phyloP scores from a whole-genome alignment of 805 yeast genomes.

The Hanseniaspora guilliermondii region DNA sequence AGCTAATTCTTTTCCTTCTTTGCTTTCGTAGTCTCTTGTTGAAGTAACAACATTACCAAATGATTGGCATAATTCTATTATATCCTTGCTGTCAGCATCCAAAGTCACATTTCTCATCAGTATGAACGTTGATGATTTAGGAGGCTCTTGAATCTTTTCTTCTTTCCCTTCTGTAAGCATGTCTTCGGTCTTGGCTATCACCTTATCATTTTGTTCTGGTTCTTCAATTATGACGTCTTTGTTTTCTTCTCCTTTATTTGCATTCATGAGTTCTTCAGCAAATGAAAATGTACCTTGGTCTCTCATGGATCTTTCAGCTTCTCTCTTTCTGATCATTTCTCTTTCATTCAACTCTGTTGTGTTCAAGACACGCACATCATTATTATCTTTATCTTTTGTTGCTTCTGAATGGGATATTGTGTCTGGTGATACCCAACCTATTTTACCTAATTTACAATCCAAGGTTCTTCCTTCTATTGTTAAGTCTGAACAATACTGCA shows the following conservation, averaged over 20 bases:
- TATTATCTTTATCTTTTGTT: neutral
- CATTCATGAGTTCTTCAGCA: constrained; percentile 7
- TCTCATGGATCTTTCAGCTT: constrained; percentile 12
- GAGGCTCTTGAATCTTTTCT: constrained; percentile 2
- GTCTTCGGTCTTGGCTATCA: neutral
- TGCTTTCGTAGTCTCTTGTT: neutral
- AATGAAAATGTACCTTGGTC: constrained; percentile 12
- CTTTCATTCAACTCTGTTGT: constrained; percentile 10
- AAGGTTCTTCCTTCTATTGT: constrained; percentile 63
- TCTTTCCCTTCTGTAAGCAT: constrained; percentile 7
- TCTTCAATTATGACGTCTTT: constrained; percentile 13
- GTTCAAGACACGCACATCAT: neutral
- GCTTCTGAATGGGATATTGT: neutral
- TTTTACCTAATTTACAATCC: constrained; percentile 67
- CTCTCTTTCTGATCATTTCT: constrained; percentile 10
- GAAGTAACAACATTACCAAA: constrained; percentile 5
- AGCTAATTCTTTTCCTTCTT: neutral
- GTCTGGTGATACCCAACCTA: constrained; percentile 15
- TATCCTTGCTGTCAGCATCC: constrained; percentile 11
- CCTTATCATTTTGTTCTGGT: constrained; percentile 3
- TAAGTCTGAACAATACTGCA: constrained; percentile 54
- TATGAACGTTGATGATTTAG: constrained; percentile 13
- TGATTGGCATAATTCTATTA: constrained; percentile 10
- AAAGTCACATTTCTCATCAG: constrained; percentile 3
- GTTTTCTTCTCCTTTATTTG: constrained; percentile 5